Conservation (phyloP, 2,329 filamentous ascomycete genomes). For the Apiospora hydei region DNA sequence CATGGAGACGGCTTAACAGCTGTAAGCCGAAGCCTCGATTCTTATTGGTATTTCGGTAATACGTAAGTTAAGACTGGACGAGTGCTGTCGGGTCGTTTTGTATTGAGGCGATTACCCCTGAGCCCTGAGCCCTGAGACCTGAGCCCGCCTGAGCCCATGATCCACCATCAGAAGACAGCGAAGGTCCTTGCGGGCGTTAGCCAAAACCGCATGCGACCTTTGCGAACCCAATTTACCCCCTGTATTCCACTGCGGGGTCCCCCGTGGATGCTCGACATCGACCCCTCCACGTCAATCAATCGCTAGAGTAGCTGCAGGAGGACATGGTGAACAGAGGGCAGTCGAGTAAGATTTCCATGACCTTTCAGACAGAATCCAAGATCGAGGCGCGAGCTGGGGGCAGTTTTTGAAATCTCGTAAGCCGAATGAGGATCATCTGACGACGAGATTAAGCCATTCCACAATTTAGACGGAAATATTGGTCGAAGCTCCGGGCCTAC, state of each 20-base stretch:
- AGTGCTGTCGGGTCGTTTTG: neutral
- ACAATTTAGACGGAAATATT: neutral
- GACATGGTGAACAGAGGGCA: neutral
- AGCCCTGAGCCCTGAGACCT: neutral
- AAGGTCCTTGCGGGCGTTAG: neutral
- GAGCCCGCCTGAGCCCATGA: neutral
- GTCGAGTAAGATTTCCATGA: neutral
- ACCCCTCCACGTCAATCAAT: constrained; percentile 11
- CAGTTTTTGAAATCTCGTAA: neutral
- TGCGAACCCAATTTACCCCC: neutral
- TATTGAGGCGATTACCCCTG: neutral
- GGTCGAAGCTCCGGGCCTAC: neutral
- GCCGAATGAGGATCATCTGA: constrained; percentile 1
- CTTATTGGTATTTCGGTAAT: neutral
- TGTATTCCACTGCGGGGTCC: constrained; percentile 5
- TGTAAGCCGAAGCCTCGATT: neutral
- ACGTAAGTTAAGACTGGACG: neutral
- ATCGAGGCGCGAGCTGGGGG: too few relatives aligned
- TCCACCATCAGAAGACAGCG: neutral
- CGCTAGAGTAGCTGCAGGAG: neutral
- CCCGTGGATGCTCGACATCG: neutral
- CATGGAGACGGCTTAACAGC: neutral
- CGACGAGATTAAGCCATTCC: neutral
- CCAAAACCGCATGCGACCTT: neutral
- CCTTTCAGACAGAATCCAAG: neutral